phyloP scores from a whole-genome alignment of 169 alveolate genomes.

The Theileria orientalis region DNA sequence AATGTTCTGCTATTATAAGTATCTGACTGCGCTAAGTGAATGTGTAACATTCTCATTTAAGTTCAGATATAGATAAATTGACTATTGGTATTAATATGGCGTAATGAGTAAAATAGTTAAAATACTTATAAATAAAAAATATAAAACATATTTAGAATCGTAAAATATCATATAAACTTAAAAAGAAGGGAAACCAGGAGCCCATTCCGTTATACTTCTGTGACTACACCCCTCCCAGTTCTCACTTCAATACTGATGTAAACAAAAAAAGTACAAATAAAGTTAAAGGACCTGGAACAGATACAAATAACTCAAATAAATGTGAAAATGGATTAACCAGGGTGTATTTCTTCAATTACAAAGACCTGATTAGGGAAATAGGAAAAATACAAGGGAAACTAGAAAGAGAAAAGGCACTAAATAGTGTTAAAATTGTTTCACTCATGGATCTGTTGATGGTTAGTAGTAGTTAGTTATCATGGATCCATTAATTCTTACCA shows the following conservation, averaged over 20 bases:
- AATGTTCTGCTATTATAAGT: too few species aligned
- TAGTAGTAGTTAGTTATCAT: background rate
- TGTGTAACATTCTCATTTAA: too few species aligned
- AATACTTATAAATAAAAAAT: too few species aligned
- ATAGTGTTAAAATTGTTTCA: slow-evolving; percentile 26
- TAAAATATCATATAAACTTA: background rate
- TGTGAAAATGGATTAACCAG: background rate
- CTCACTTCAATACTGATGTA: too few species aligned
- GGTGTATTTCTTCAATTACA: slow-evolving; percentile 40
- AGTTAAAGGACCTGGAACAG: background rate
- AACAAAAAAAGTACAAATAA: too few species aligned
- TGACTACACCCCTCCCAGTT: background rate
- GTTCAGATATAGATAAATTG: background rate
- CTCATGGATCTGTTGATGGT: slow-evolving; percentile 39
- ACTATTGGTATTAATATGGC: background rate
- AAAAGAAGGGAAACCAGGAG: background rate
- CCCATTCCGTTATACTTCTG: slow-evolving; percentile 9
- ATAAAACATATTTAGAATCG: background rate
- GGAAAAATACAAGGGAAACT: background rate
- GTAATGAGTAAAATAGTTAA: background rate
- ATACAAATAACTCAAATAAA: background rate
- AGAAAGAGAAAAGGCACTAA: slow-evolving; percentile 27
- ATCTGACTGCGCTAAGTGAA: too few species aligned
- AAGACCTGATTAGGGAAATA: slow-evolving; percentile 20
- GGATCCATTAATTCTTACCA: background rate